Evolutionary conservation across 106 monocot species (phyloP).

Genomic region (Dioscorea zingiberensis): DNA sequence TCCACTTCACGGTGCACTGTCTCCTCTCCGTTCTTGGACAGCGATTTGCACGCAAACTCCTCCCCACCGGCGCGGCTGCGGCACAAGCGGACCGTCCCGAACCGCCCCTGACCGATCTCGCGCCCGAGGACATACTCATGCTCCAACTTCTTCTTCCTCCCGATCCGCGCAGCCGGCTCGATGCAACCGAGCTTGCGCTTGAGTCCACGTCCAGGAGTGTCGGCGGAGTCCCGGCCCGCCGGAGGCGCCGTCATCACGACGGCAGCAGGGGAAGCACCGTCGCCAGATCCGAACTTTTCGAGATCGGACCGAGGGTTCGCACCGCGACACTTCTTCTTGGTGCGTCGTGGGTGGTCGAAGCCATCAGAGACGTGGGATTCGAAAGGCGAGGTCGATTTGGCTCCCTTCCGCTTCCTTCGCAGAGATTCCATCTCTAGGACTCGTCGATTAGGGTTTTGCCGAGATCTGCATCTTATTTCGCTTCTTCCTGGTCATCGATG

Average conservation of each 20-base stretch:
- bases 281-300: slow-evolving; percentile 12
- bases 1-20: slow-evolving; percentile 84
- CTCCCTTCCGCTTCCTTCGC: slow-evolving; percentile 39
- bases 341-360: slow-evolving; percentile 10
- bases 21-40: slow-evolving; percentile 83
- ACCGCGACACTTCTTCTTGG: slow-evolving; percentile 36
- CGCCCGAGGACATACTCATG: slow-evolving; percentile 54
- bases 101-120: slow-evolving; percentile 75
- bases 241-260: slow-evolving; percentile 57
- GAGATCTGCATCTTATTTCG: neutral
- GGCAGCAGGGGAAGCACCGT: slow-evolving; percentile 5
- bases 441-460: no score
- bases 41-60: slow-evolving; percentile 73
- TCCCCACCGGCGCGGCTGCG: slow-evolving; percentile 29
- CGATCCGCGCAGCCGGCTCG: slow-evolving; percentile 43
- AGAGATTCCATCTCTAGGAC: slow-evolving; percentile 19
- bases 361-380: slow-evolving; percentile 20
- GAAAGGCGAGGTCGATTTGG: slow-evolving; percentile 10
- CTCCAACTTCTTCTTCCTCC: slow-evolving; percentile 67
- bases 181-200: slow-evolving; percentile 90
- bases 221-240: slow-evolving; percentile 30
- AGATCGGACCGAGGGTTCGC: slow-evolving; percentile 1
- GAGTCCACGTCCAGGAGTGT: slow-evolving; percentile 48
- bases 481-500: no score
- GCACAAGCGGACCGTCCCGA: slow-evolving; percentile 81